These are phyloP conservation scores for Aspergillus novofumigatus DNA, from an alignment of 2,329 filamentous ascomycete genomes.

Conservation along the genomic window DNA sequence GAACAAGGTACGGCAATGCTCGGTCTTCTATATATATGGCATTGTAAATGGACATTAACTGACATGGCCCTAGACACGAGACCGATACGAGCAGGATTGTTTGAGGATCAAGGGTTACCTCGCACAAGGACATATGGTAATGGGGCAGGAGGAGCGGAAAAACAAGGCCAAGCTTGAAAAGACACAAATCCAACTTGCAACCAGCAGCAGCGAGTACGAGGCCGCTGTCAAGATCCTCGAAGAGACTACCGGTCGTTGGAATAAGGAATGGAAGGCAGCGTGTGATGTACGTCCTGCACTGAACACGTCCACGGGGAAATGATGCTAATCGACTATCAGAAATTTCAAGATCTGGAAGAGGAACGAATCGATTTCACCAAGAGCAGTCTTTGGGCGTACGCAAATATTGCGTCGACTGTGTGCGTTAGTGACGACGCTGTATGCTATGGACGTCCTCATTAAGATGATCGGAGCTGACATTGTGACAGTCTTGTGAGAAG, in stretches of 20 bases:
- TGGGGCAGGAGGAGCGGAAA: conserved; percentile 98
- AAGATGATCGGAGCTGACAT: conserved; percentile 8
- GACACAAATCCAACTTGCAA: conserved; percentile 90
- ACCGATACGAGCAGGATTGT: conserved; percentile 96
- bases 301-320: not conserved
- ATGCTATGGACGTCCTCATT: conserved; percentile 21
- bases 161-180: conserved; percentile 99
- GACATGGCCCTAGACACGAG: conserved; percentile 60
- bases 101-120: conserved; percentile 98
- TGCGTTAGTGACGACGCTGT: conserved; percentile 92
- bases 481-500: conserved; percentile 75
- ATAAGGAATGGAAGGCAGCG: conserved; percentile 95
- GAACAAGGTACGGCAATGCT: conserved; percentile 66
- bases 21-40: not conserved
- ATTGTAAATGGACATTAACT: conserved; percentile 5
- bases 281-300: conserved; percentile 59
- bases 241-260: conserved; percentile 93
- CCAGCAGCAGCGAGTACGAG: conserved; percentile 90
- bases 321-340: conserved; percentile 48
- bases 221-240: conserved; percentile 87
- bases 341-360: conserved; percentile 98
- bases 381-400: conserved; percentile 96
- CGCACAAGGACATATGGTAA: conserved; percentile 98
- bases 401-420: conserved; percentile 93
- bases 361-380: conserved; percentile 96